Percentiles rank a stretch among this genome's conserved stretches.
Evolutionary conservation across 1,284 basidiomycete species (phyloP).

Genomic region (Porodaedalea pini): DNA sequence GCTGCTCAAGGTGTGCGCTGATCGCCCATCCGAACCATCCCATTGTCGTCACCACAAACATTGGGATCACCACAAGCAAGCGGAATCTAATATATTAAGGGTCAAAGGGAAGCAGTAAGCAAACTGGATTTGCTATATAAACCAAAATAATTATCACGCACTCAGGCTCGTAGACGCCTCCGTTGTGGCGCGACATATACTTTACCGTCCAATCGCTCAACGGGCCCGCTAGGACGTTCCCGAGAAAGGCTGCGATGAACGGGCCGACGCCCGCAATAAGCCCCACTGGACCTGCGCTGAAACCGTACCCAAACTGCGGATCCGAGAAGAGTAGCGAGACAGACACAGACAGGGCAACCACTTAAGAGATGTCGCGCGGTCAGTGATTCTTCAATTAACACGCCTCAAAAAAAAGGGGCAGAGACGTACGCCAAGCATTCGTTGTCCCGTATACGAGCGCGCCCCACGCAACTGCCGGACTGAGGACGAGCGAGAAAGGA

Average conservation of each 20-base stretch:
- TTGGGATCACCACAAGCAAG: conserved; percentile 21
- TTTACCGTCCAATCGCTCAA: conserved; percentile 21
- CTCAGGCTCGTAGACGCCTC: conserved; percentile 22
- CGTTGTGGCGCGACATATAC: conserved; percentile 18
- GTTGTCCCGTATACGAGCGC: conserved; percentile 22
- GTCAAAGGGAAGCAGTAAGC: neutral
- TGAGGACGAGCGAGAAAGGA: conserved; percentile 19
- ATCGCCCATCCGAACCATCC: conserved; percentile 25
- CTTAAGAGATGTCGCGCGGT: neutral
- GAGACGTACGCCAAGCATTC: conserved; percentile 20
- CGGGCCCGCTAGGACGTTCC: conserved; percentile 21
- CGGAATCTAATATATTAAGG: conserved; percentile 16
- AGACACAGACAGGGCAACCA: conserved; percentile 22
- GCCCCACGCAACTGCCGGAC: conserved; percentile 22
- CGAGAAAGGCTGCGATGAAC: conserved; percentile 21
- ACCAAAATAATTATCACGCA: neutral
- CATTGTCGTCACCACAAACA: conserved; percentile 19
- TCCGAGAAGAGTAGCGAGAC: conserved; percentile 22
- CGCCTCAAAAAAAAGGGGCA: neutral
- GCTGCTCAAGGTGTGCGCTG: conserved; percentile 19
- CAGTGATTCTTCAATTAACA: neutral
- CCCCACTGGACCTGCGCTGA: conserved; percentile 19
- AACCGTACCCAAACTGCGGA: conserved; percentile 21
- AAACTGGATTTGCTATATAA: neutral
- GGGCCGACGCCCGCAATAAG: conserved; percentile 23